Evolutionary conservation across 108 stramenopile genomes (phyloP), one percentile per base, ranked within the genome.

Genomic region (Bacterosira constricta): DNA sequence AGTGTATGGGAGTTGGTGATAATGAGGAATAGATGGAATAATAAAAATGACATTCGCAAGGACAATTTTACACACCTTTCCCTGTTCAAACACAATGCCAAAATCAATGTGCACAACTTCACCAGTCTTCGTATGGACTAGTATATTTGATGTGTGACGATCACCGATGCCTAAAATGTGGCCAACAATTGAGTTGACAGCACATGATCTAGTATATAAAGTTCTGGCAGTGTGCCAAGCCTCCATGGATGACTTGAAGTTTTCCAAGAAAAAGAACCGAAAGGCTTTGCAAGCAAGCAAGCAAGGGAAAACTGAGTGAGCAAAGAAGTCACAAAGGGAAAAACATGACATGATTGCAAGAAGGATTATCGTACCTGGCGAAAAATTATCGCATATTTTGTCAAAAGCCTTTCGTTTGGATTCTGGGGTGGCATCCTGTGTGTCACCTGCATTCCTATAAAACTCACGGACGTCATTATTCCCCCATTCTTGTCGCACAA

Each of bases 31-130:
- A n/a, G n/a, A n/a, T 52, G 51, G 30, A 58, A 34, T 12, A 34
- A 61, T 34, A 18, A n/a, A 56, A 71, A 5, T 17, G 1, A 21
- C 15, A 21, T 12, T 60, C 12, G 38, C 12, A 66, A 69, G 66
- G 38, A 25, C 10, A n/a, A 13, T 45, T 30, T 47, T 3, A 56
- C 83, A 59, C 39, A 88, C 78, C 83, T 96, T 97, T 35, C 97
- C 99, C 69, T 98, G 98, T 70, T 99, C 99, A 57, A 99, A 99
- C n/a, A 97, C 93, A 26, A 98, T 85, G 1, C 99, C 98, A 76
- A 99, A 99, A 74, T 99, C 99, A 58, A 99, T 99, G 69, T 99
- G 99, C 2, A 99, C 94, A 30, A 98, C 81, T 73, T 98, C 98
- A 10, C 82, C 93, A 12, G 97, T 96, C 42, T 73, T 88, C 34